Percentiles rank a stretch among this genome's conserved stretches.
phyloP scores from a whole-genome alignment of 352 stramenopile genomes.

The Phytophthora megakarya region DNA sequence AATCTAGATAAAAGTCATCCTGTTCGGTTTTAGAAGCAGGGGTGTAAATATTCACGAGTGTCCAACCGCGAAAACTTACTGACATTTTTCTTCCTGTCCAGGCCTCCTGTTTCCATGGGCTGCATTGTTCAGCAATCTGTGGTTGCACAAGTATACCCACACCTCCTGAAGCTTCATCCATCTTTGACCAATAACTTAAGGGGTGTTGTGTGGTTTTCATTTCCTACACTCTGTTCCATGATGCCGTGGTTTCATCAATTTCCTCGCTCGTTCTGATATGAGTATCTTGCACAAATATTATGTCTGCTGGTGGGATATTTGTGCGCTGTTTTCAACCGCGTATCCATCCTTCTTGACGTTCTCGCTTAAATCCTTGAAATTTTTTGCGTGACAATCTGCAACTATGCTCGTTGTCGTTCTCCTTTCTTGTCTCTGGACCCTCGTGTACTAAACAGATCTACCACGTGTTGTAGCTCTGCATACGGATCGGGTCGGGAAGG shows the following conservation, averaged over 20 bases:
- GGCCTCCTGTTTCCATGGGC: not conserved
- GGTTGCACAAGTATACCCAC: constrained; percentile 2
- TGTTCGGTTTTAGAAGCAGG: not conserved
- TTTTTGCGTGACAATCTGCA: constrained; percentile 9
- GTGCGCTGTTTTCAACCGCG: constrained; percentile 3
- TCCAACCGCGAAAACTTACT: not conserved
- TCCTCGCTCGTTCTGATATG: constrained; percentile 5
- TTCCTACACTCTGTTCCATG: too few relatives aligned
- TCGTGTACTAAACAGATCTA: constrained; percentile 8
- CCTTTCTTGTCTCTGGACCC: not conserved
- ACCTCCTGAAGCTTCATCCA: not conserved
- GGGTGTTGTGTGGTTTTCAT: not conserved
- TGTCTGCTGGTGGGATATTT: not conserved
- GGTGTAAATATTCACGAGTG: constrained; percentile 1
- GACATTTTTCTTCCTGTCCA: not conserved
- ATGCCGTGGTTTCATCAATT: too few relatives aligned
- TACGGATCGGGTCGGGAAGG: not conserved
- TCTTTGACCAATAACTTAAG: constrained; percentile 7
- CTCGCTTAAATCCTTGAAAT: constrained; percentile 5
- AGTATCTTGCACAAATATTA: constrained; percentile 14
- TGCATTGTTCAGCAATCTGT: not conserved
- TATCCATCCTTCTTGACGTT: not conserved
- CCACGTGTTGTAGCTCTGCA: not conserved
- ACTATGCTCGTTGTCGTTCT: not conserved
- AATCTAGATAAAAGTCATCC: not conserved